Base-by-base conservation (phyloP, 1,139 yeast species). In the Debaryomyces singareniensis region DNA sequence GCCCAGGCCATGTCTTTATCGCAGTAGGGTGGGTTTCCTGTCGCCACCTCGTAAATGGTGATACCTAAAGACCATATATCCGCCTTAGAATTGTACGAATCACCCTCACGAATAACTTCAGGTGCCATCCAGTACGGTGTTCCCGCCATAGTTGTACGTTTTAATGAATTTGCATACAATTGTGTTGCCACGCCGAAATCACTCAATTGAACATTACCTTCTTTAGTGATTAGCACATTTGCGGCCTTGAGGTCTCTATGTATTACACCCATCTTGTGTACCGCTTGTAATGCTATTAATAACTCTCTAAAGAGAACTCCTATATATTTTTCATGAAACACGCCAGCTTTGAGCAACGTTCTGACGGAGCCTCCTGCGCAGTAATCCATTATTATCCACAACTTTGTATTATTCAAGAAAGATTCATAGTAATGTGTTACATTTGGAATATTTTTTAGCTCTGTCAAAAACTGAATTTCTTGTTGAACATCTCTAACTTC, bases 41-140 rank as follows among this genome's bases (percentile, higher is more conserved):
- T 89, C 10, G 96, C 94, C 36, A 91, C 80, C 56, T 93, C 99
- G 56, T 79, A 93, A 5, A 87, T 68, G 0, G 98, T 91, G 35
- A 93, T 85, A 12, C 99, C 99, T 30, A 91, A 57, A 1, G 95
- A 84, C 96, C 96, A 86, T 7, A 86, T 83, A 52, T 86, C 96
- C 0, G 93, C 95, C 55, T 83, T 86, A 30, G 77, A 75, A 45
- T 85, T 84, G 53, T 86, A 86, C 2, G 81, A 68, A 13, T 82
- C 82, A 20, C 98, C 98, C 52, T 91, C 97, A 50, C 89, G 75
- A 26, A 91, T 91, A 15, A 91, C 98, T 53, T 91, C 98, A 0
- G 98, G 98, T 0, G 98, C 98, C 99, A 93, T 93, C 99, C 99
- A 93, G 53, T 89, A 93, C 0, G 98, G 98, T 0, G 99, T 93